phyloP scores from a whole-genome alignment of 345 rosid species.

The Rubroshorea leprosula region DNA sequence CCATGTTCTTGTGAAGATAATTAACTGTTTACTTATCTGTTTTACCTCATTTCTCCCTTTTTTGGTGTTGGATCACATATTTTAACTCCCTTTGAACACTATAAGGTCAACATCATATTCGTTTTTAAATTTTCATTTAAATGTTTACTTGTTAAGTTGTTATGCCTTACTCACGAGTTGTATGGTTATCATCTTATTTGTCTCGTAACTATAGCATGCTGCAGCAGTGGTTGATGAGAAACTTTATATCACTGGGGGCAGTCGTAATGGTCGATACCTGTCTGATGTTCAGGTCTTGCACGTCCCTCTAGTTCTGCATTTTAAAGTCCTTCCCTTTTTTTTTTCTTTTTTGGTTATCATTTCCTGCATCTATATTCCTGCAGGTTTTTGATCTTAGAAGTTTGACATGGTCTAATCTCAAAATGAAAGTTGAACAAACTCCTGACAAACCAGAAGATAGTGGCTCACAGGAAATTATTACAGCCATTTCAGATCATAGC shows the following conservation, averaged over 20 bases:
- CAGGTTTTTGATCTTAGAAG: slow-evolving; percentile 87
- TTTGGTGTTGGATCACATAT: neutral
- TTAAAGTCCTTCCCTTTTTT: slow-evolving; percentile 10
- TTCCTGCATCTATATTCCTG: slow-evolving; percentile 1
- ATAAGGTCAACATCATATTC: neutral
- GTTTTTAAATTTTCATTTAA: neutral
- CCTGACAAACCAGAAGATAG: slow-evolving; percentile 32
- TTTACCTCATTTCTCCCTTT: neutral
- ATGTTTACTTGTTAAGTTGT: neutral
- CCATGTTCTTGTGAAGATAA: neutral
- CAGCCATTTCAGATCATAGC: slow-evolving; percentile 71
- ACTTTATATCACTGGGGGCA: slow-evolving; percentile 72
- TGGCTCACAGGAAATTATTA: slow-evolving; percentile 49
- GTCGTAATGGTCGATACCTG: slow-evolving; percentile 85
- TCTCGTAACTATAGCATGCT: slow-evolving; percentile 57
- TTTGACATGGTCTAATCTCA: slow-evolving; percentile 65
- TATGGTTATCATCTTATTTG: slow-evolving; percentile 9
- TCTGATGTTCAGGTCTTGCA: slow-evolving; percentile 83
- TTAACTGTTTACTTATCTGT: neutral
- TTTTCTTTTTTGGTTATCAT: slow-evolving; percentile 20
- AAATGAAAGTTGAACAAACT: slow-evolving; percentile 32
- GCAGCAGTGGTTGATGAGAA: slow-evolving; percentile 67
- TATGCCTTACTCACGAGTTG: neutral
- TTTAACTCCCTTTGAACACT: neutral
- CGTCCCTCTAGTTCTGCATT: slow-evolving; percentile 3